Percentiles rank a stretch among this genome's conserved stretches.
These are phyloP conservation scores for Picea abies DNA, from an alignment of 83 land plant genomes.

Conservation along the genomic window DNA sequence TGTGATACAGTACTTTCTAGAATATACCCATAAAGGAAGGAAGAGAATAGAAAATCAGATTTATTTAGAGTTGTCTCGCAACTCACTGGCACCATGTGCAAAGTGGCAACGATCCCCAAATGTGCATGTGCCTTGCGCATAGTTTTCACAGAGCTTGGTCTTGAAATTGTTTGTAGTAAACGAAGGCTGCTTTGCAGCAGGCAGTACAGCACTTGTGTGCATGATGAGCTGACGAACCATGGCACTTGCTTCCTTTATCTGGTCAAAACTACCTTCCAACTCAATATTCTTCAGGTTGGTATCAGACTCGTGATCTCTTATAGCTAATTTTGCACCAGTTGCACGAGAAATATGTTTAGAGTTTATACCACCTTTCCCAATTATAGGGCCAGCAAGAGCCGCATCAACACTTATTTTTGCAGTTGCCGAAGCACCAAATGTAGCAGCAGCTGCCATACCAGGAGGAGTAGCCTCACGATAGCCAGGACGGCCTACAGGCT, in stretches of 20 bases:
- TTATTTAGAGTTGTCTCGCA: slow-evolving; percentile 10
- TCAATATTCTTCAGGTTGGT: slow-evolving; percentile 84
- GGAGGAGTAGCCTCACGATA: slow-evolving; percentile 53
- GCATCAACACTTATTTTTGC: slow-evolving; percentile 92
- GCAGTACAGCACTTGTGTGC: slow-evolving; percentile 30
- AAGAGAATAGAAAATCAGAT: too few relatives aligned
- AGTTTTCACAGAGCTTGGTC: slow-evolving; percentile 92
- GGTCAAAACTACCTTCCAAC: slow-evolving; percentile 88
- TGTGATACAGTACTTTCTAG: too few relatives aligned
- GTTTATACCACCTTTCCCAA: slow-evolving; percentile 93
- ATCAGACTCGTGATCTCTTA: slow-evolving; percentile 85
- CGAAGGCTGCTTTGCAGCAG: slow-evolving; percentile 7
- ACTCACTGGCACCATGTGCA: slow-evolving; percentile 83
- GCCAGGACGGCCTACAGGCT: slow-evolving; percentile 22
- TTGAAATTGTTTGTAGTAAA: slow-evolving; percentile 44
- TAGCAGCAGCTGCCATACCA: slow-evolving; percentile 51
- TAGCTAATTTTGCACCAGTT: slow-evolving; percentile 79
- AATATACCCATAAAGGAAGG: too few relatives aligned
- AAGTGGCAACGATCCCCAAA: slow-evolving; percentile 97
- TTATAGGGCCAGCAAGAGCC: slow-evolving; percentile 88
- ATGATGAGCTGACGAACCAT: slow-evolving; percentile 84
- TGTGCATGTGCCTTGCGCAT: slow-evolving; percentile 77
- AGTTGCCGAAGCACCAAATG: slow-evolving; percentile 73
- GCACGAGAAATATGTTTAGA: slow-evolving; percentile 75
- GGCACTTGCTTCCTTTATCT: slow-evolving; percentile 78